These are phyloP conservation scores for Calocybe cyanea DNA, from an alignment of 768 basidiomycete genomes.

Conservation along the genomic window DNA sequence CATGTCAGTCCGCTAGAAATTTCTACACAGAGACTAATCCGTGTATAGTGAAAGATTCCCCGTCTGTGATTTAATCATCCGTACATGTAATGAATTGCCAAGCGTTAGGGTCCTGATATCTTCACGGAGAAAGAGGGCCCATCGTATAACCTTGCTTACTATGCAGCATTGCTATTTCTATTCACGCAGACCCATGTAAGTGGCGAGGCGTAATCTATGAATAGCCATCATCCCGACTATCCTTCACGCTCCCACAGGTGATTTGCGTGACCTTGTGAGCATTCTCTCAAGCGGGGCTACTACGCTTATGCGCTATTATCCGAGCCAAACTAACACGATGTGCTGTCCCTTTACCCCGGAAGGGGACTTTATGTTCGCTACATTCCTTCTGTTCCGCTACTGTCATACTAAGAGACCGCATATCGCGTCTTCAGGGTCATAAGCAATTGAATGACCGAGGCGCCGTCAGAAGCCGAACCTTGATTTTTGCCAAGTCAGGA, in stretches of 20 bases:
- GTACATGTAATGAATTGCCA: too few relatives aligned
- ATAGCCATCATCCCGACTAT: not conserved
- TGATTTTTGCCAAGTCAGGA: too few relatives aligned
- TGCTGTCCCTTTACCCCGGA: slow-evolving; percentile 3
- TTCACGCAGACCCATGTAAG: too few relatives aligned
- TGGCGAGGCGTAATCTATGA: not conserved
- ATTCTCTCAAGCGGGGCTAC: not conserved
- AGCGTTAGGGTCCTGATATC: too few relatives aligned
- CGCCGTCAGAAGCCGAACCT: too few relatives aligned
- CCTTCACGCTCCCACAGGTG: not conserved
- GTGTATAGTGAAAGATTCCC: too few relatives aligned
- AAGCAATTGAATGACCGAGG: too few relatives aligned
- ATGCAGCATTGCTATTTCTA: not conserved
- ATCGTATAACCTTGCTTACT: not conserved
- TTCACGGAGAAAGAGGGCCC: not conserved
- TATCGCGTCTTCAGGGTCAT: not conserved
- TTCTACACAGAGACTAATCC: too few relatives aligned
- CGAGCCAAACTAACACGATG: not conserved
- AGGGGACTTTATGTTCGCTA: not conserved
- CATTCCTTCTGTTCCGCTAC: not conserved
- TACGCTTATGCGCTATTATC: not conserved
- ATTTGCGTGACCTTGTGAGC: not conserved
- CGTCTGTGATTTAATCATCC: too few relatives aligned
- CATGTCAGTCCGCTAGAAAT: too few relatives aligned
- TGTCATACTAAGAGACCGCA: too few relatives aligned